Percentiles rank a stretch among this genome's conserved stretches.
These are phyloP conservation scores for Punctularia strigosozonata DNA, from an alignment of 768 basidiomycete genomes.

Conservation along the genomic window DNA sequence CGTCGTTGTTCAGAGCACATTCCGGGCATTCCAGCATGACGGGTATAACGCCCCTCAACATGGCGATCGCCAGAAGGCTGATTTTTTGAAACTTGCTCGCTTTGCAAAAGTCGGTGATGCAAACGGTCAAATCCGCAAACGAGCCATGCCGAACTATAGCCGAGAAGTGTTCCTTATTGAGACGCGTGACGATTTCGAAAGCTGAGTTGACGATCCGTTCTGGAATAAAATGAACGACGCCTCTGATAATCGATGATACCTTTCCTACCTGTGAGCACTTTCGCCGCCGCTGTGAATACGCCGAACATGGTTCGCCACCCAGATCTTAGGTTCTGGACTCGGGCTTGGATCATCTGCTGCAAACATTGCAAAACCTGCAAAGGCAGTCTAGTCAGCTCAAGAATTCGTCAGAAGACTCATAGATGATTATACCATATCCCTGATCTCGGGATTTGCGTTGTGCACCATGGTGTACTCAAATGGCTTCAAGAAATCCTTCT, in stretches of 20 bases:
- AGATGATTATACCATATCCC: slow-evolving; percentile 68
- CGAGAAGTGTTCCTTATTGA: slow-evolving; percentile 85
- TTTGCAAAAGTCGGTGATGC: slow-evolving; percentile 99
- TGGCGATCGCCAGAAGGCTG: slow-evolving; percentile 89
- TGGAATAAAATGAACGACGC: slow-evolving; percentile 15
- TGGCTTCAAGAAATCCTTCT: slow-evolving; percentile 96
- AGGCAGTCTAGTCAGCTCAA: not conserved
- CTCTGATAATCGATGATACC: not conserved
- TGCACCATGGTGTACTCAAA: slow-evolving; percentile 98
- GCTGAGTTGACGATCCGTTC: slow-evolving; percentile 89
- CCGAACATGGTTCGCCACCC: slow-evolving; percentile 99
- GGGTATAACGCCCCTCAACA: slow-evolving; percentile 88
- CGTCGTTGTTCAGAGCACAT: slow-evolving; percentile 27
- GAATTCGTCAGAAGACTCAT: not conserved
- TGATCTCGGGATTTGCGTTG: slow-evolving; percentile 89
- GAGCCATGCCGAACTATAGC: slow-evolving; percentile 90
- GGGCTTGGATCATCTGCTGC: slow-evolving; percentile 96
- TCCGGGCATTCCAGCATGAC: slow-evolving; percentile 84
- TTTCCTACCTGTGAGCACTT: slow-evolving; percentile 65
- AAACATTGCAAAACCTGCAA: slow-evolving; percentile 87
- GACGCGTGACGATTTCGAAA: slow-evolving; percentile 87
- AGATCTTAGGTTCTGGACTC: slow-evolving; percentile 89
- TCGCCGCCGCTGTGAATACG: slow-evolving; percentile 94
- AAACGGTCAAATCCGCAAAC: slow-evolving; percentile 92
- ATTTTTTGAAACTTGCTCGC: slow-evolving; percentile 99